A percentile compares a stretch with the other conserved stretches of the same genome.
phyloP scores from a whole-genome alignment of 345 rosid genomes.

The Syzygium aromaticum region DNA sequence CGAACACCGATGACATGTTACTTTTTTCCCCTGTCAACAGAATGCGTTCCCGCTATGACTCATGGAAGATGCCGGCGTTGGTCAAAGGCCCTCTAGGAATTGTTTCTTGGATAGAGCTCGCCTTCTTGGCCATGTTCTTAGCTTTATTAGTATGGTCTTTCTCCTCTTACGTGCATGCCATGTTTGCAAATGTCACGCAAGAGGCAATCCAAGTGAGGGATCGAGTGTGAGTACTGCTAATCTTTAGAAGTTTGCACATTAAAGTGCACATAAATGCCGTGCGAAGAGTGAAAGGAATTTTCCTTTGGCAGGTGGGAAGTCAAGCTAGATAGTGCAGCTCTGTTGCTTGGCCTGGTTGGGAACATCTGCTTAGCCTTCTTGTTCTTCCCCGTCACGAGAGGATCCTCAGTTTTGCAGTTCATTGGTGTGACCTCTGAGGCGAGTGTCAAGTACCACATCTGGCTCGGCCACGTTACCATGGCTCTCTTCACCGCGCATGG shows the following conservation, averaged over 20 bases:
- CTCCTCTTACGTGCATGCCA: constrained; percentile 12
- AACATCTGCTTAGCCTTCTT: constrained; percentile 29
- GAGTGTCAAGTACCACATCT: constrained; percentile 40
- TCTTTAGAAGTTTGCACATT: neutral
- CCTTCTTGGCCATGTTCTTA: constrained; percentile 23
- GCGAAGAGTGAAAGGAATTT: neutral
- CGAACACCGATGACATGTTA: neutral
- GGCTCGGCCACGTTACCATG: constrained; percentile 33
- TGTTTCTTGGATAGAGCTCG: constrained; percentile 28
- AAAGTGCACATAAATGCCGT: neutral
- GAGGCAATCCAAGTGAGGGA: neutral
- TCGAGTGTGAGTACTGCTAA: neutral
- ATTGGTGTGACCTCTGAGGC: constrained; percentile 32
- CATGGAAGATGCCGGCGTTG: constrained; percentile 27
- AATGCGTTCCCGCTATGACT: neutral
- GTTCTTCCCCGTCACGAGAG: constrained; percentile 42
- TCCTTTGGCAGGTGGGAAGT: constrained; percentile 21
- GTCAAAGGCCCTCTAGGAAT: constrained; percentile 41
- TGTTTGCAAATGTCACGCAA: constrained; percentile 5
- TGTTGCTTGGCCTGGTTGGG: constrained; percentile 20
- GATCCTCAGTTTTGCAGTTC: constrained; percentile 28
- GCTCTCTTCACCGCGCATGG: constrained; percentile 35
- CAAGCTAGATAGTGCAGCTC: constrained; percentile 9
- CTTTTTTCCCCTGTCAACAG: neutral
- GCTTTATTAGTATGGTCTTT: constrained; percentile 26